Evolutionary conservation across 805 yeast genomes (phyloP), one percentile per base, ranked within the genome.

Genomic region (Candida argentea): DNA sequence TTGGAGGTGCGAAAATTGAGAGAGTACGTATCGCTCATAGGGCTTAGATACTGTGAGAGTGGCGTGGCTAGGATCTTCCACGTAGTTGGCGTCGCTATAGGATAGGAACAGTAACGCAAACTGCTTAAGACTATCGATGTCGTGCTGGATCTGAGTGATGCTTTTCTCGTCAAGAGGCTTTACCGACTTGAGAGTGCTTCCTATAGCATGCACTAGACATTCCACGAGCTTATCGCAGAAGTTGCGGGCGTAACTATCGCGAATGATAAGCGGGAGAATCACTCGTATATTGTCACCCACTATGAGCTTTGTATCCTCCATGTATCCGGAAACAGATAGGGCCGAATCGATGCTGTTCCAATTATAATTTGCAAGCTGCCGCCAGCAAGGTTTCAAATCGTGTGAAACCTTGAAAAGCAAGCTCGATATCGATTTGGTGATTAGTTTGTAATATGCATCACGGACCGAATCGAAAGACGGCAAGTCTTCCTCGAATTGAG

Each of bases 221-320:
- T 87, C 96, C 14, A 84, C 73, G 11, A 82, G 55, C 33, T 79
- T 75, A 42, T 85, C 94, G 46, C 85, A 69, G 26, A 83, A 69
- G 43, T 76, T 77, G 38, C 93, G 66, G 7, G 72, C 63, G 44
- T 80, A 86, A 11, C 80, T 58, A 14, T 76, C 84, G 40, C 91
- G 69, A 20, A 77, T 71, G 24, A 85, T 65, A 36, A 62, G 64
- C 3, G 71, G 74, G 24, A 78, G 55, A 1, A 73, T 67, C n/a
- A 57, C 36, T 27, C 49, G 51, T 35, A 67, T 66, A 32, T 66
- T 60, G 19, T 65, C 67, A 1, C 55, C 39, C 11, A 81, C 42
- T 1, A 67, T 55, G 5, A 53, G 50, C 29, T 67, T 66, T 27
- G 83, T 51, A 14, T 82, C 81, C 5, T 56, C 49, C 46, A 81